Conservation (phyloP, 495 filamentous ascomycete genomes). For the Delitschia confertaspora region DNA sequence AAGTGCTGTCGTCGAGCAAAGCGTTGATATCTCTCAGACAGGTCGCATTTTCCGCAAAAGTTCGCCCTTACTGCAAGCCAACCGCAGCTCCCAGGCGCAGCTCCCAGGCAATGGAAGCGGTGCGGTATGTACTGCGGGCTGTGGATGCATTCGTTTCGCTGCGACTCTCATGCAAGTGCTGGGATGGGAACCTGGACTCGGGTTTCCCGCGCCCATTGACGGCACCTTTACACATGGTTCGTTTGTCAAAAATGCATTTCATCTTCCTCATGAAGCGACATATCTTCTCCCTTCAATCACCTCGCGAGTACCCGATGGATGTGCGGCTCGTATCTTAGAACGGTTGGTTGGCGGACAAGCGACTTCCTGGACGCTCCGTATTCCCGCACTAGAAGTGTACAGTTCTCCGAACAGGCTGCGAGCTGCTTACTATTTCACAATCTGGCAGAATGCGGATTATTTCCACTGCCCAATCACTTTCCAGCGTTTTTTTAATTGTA, state of each 20-base stretch:
- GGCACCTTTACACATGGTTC: too few species aligned
- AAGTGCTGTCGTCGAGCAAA: not conserved
- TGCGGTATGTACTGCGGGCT: constrained; percentile 3
- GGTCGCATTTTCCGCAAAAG: constrained; percentile 4
- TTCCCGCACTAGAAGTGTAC: too few species aligned
- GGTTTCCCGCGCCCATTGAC: constrained; percentile 12
- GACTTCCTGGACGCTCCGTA: too few species aligned
- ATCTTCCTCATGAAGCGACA: not conserved
- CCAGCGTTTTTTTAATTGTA: too few species aligned
- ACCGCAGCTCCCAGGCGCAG: too few species aligned
- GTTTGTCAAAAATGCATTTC: constrained; percentile 6
- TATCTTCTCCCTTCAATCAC: constrained; percentile 9
- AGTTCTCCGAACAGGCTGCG: constrained; percentile 6
- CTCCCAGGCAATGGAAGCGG: constrained; percentile 10
- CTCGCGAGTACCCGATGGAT: too few species aligned
- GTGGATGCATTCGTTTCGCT: constrained; percentile 13
- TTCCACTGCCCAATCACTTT: not conserved
- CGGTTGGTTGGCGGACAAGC: too few species aligned
- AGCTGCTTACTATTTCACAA: constrained; percentile 3
- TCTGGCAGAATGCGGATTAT: constrained; percentile 9
- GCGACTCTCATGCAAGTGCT: constrained; percentile 9
- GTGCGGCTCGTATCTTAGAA: too few species aligned
- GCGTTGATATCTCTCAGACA: constrained; percentile 8
- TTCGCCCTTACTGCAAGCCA: constrained; percentile 19
- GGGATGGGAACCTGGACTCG: constrained; percentile 5